Evolutionary conservation across 495 filamentous ascomycete genomes (phyloP), one percentile per base, ranked within the genome.

Genomic region (Hypoxylon fuscum): DNA sequence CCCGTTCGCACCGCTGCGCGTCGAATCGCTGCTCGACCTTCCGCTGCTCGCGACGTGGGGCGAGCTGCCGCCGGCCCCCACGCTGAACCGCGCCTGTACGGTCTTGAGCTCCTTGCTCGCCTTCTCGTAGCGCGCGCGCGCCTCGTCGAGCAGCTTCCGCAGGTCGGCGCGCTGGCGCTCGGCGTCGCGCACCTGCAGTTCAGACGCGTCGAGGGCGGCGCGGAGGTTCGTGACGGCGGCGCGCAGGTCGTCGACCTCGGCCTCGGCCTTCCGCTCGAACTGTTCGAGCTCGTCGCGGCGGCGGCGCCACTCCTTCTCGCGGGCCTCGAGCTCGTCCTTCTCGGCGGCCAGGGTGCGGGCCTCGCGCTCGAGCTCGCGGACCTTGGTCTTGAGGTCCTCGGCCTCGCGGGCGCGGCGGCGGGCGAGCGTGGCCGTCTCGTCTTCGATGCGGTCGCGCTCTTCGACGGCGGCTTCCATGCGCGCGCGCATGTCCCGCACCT

Each of bases 381-480:
- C 80, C 72, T 86, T 89, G 35, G 78, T 81, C 71, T 88, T 89
- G 10, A 97, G 74, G 49, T 98, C 95, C 73, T 97, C 95, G 23
- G 93, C 79, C 78, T 97, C 95, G 22, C 92, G 81, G 3, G 89
- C 85, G 15, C 88, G 85, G 40, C 88, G 81, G 45, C 96, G 85
- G 10, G 88, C 90, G 43, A 89, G 84, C 1, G 85, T 87, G 62
- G 85, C 90, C 17, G 90, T 86, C 75, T 97, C 92, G 32, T 98
- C 94, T 71, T 98, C 95, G 12, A 91, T 89, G 11, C 92, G 86
- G 67, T 98, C 96, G 22, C 94, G 85, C 75, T 98, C 95, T 70
- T 97, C 92, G 43, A 94, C 81, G 0, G 92, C 92, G 0, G 88
- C 79, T 57, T 98, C 95, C 86, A 97, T 89, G 14, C 87, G 83